Base-by-base conservation (phyloP, 2,329 filamentous ascomycete genomes). In the Colletotrichum brevisporum region DNA sequence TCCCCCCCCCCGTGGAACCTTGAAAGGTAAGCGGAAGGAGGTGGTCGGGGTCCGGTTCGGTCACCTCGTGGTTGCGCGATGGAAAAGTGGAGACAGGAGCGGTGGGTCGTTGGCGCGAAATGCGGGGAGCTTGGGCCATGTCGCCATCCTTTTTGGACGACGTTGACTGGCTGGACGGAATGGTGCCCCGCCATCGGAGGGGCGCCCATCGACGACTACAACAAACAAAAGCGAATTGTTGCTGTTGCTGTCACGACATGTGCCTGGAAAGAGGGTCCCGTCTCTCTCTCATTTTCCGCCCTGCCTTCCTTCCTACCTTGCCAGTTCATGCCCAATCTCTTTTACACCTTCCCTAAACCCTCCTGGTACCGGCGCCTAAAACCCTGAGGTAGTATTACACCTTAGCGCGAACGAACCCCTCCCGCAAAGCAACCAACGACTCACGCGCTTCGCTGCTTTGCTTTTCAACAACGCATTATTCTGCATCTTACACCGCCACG, bases 101-200 rank as follows among this genome's bases (percentile, higher is more conserved):
- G 26, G 51, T 39, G 67, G 55, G 50, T 61, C 55, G 57, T 67
- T 36, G 61, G 52, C 45, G 59, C 52, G 36, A 62, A 36, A 70
- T 73, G 72, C 67, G 63, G 65, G 74, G 73, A 74, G 74, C 74
- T 75, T 74, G 73, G 74, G 71, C 74, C 69, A 71, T 61, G 36
- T 58, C 70, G 51, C 63, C 58, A 69, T 69, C 62, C 52, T 60
- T 50, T 61, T 52, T 52, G 43, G 55, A 60, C 15, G 51, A 58
- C 50, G 63, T 68, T 68, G 66, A 69, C 62, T 60, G 66, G 47
- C 31, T 52, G 6, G 4, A 9, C 10, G 54, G n/a, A 47, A 12
- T 41, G 18, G 18, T 18, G 61, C 54, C 66, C 66, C 50, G 61
- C 31, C 60, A 56, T 53, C 50, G 27, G 31, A 16, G 36, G 21